These are phyloP conservation scores for Phaeomoniella chlamydospora DNA, from an alignment of 2,329 filamentous ascomycete species.

Conservation along the genomic window DNA sequence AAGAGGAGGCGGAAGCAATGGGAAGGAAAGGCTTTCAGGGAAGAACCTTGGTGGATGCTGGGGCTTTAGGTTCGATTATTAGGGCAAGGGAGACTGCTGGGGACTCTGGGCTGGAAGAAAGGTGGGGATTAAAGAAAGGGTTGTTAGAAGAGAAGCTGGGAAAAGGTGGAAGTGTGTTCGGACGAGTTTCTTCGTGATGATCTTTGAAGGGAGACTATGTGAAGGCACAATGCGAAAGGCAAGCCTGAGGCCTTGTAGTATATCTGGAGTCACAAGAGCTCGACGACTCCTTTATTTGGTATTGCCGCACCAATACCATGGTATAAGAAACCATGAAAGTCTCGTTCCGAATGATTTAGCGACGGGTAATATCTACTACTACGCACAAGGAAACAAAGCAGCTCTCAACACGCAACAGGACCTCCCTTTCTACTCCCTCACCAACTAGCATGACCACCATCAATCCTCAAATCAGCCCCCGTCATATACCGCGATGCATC, in stretches of 20 bases:
- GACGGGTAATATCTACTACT: too few species aligned
- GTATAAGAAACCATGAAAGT: too few species aligned
- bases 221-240: too few species aligned
- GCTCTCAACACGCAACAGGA: too few species aligned
- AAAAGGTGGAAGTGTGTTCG: neutral
- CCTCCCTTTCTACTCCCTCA: slow-evolving; percentile 13
- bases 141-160: neutral
- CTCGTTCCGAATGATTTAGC: too few species aligned
- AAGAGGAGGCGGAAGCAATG: slow-evolving; percentile 37
- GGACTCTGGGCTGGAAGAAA: neutral
- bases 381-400: too few species aligned
- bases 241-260: too few species aligned
- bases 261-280: too few species aligned
- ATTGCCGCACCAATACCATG: too few species aligned
- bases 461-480: slow-evolving; percentile 37
- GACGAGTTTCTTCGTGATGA: neutral
- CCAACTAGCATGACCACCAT: slow-evolving; percentile 40
- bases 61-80: neutral
- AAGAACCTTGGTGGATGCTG: slow-evolving; percentile 31
- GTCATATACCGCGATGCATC: slow-evolving; percentile 41
- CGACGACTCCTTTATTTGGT: too few species aligned
- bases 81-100: neutral
- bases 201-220: neutral
- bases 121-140: neutral
- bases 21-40: slow-evolving; percentile 23